Conservation (phyloP, 176 grass and related monocot species). For the Oryza longistaminata region DNA sequence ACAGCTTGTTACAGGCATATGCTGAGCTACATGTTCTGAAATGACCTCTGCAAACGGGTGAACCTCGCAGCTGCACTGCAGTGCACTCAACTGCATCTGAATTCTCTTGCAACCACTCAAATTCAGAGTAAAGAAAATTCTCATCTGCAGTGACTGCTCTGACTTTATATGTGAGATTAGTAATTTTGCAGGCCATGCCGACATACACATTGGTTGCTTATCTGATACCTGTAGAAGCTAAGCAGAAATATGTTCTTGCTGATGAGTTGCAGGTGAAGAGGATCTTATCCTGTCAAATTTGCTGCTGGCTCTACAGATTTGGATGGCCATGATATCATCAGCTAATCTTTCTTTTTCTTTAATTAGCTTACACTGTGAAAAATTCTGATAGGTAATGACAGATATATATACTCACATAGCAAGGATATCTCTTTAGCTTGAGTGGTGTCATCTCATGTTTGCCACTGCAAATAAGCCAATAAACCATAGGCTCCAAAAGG, state of each 20-base stretch:
- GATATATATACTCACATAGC: neutral
- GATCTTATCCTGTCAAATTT: slow-evolving; percentile 2
- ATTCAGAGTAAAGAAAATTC: neutral
- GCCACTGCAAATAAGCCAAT: slow-evolving; percentile 31
- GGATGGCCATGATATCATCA: neutral
- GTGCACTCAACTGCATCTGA: neutral
- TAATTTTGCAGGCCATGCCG: neutral
- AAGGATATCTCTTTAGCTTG: slow-evolving; percentile 32
- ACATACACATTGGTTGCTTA: neutral
- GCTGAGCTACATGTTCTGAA: slow-evolving; percentile 19
- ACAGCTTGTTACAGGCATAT: slow-evolving; percentile 32
- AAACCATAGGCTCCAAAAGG: slow-evolving; percentile 32
- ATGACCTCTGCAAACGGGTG: slow-evolving; percentile 19
- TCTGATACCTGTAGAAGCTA: neutral
- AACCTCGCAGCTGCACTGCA: slow-evolving; percentile 3
- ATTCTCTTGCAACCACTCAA: neutral
- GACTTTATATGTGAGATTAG: neutral
- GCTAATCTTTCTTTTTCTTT: neutral
- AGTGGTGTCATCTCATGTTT: slow-evolving; percentile 66
- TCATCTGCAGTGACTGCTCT: neutral
- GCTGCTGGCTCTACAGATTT: neutral
- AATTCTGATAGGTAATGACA: neutral
- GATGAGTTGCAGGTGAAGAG: neutral
- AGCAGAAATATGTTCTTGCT: neutral
- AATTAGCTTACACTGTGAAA: neutral